Conservation (phyloP, 805 yeast genomes). For the Suhomyces pyralidae region DNA sequence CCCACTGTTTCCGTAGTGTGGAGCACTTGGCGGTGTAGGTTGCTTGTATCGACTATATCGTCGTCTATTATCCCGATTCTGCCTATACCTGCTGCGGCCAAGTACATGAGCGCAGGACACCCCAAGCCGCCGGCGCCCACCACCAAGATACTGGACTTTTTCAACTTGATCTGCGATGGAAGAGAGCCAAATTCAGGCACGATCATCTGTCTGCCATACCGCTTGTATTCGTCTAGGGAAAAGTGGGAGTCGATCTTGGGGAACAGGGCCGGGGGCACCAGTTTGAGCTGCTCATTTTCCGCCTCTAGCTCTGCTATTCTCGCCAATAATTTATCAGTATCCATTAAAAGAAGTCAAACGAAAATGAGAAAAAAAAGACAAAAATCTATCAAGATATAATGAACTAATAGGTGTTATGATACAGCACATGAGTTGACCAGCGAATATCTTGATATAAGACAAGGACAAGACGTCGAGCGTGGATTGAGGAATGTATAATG, state of each 20-base stretch:
- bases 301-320: conserved; percentile 18
- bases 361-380: not conserved
- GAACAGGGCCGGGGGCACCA: not conserved
- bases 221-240: conserved; percentile 62
- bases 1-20: conserved; percentile 72
- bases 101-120: conserved; percentile 81
- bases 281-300: conserved; percentile 15
- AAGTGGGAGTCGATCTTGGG: conserved; percentile 13
- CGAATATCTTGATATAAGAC: no score
- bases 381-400: no score
- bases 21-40: conserved; percentile 84
- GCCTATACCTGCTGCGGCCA: conserved; percentile 88
- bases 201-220: conserved; percentile 95
- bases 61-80: conserved; percentile 81
- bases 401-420: no score
- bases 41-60: conserved; percentile 80
- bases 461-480: no score
- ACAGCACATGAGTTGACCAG: no score
- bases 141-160: conserved; percentile 60
- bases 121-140: conserved; percentile 98
- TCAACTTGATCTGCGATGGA: conserved; percentile 54
- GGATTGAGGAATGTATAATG: no score
- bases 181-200: conserved; percentile 72
- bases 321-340: conserved; percentile 19
- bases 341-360: not conserved